Evolutionary conservation across 2,329 filamentous ascomycete species (phyloP).

Genomic region (Calonectria hawksworthii): DNA sequence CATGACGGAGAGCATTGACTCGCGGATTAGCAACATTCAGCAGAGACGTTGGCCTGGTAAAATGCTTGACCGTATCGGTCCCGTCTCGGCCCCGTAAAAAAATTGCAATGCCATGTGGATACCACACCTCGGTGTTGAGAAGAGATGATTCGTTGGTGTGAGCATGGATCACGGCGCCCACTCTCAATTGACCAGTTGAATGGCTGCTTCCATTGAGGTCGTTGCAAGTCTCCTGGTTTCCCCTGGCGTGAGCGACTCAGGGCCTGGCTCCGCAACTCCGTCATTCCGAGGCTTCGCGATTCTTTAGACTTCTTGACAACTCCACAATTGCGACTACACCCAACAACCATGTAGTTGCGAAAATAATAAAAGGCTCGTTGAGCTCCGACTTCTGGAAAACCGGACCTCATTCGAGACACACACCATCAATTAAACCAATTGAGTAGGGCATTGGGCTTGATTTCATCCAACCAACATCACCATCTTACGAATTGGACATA

Average conservation of each 20-base stretch:
- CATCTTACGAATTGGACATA: not conserved
- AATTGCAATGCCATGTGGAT: not conserved
- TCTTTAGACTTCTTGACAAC: not conserved
- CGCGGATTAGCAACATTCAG: not conserved
- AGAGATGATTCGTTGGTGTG: not conserved
- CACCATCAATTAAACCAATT: slow-evolving; percentile 3
- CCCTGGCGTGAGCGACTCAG: not conserved
- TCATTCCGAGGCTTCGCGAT: not conserved
- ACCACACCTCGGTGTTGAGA: too few species aligned
- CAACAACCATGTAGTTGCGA: slow-evolving; percentile 8
- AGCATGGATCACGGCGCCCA: not conserved
- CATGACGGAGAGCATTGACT: not conserved
- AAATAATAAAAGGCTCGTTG: slow-evolving; percentile 10
- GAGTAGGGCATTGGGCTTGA: not conserved
- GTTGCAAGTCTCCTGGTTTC: not conserved
- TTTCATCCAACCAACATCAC: not conserved
- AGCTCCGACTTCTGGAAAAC: not conserved
- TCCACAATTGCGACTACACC: not conserved
- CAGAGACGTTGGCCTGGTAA: not conserved
- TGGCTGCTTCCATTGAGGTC: not conserved
- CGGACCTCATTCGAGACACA: not conserved
- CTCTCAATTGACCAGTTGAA: not conserved
- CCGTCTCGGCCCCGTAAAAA: not conserved
- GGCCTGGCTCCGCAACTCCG: not conserved
- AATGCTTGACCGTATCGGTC: not conserved